A percentile compares a stretch with the other conserved stretches of the same genome.
phyloP scores from a whole-genome alignment of 2,329 filamentous ascomycete species.

The Plectosphaerella sp. region DNA sequence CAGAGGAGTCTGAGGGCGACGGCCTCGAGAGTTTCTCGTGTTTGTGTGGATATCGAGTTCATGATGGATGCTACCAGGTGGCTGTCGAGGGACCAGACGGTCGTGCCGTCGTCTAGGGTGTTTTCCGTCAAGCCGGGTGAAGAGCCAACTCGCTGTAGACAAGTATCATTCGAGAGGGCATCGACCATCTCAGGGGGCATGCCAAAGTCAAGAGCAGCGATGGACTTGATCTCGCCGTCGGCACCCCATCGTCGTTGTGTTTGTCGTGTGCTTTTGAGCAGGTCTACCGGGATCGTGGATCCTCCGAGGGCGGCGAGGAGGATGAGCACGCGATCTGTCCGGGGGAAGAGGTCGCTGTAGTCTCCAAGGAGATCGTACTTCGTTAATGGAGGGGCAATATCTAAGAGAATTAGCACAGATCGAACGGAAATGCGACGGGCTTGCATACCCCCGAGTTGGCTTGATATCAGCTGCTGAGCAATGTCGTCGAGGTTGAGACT shows the following conservation, averaged over 20 bases:
- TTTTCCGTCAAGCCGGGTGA: constrained; percentile 7
- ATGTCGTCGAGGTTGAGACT: constrained; percentile 2
- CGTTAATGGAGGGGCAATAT: constrained; percentile 1
- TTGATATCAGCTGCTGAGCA: constrained; percentile 16
- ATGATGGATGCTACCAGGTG: neutral
- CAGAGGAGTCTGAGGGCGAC: constrained; percentile 17
- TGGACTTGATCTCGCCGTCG: constrained; percentile 18
- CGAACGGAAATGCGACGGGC: too few species aligned
- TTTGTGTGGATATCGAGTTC: constrained; percentile 4
- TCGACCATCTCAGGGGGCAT: constrained; percentile 12
- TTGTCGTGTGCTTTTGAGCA: constrained; percentile 14
- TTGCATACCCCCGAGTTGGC: neutral
- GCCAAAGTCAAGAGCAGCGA: constrained; percentile 15
- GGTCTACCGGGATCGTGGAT: constrained; percentile 12
- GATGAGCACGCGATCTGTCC: constrained; percentile 15
- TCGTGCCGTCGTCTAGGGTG: constrained; percentile 12
- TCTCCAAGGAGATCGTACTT: constrained; percentile 16
- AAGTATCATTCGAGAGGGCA: constrained; percentile 10
- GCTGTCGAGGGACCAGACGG: constrained; percentile 12
- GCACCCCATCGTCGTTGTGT: constrained; percentile 16
- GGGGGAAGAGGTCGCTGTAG: constrained; percentile 18
- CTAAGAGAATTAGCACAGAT: neutral
- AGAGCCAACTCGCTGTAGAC: neutral
- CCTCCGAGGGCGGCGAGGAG: constrained; percentile 11
- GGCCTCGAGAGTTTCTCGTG: constrained; percentile 11